Evolutionary conservation across 176 grass and related monocot genomes (phyloP).

Genomic region (Paspalum vaginatum): DNA sequence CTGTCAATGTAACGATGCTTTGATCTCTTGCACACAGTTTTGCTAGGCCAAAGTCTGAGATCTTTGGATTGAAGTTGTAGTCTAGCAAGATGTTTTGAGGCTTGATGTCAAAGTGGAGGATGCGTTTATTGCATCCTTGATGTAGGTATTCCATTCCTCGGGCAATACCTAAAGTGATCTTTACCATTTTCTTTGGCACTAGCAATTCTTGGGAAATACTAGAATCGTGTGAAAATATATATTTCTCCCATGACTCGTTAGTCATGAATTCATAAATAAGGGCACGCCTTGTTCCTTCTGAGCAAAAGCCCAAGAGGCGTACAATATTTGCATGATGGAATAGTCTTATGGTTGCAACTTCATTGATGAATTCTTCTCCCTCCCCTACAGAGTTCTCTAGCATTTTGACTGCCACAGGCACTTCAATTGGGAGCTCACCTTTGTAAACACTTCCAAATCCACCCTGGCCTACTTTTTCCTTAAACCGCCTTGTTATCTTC

Average conservation of each 20-base stretch:
- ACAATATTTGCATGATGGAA: slow-evolving; percentile 65
- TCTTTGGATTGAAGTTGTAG: slow-evolving; percentile 55
- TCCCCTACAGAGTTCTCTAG: slow-evolving; percentile 39
- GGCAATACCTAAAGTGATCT: slow-evolving; percentile 49
- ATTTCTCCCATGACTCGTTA: slow-evolving; percentile 55
- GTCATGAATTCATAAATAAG: slow-evolving; percentile 61
- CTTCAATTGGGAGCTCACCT: slow-evolving; percentile 49
- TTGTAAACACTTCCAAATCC: slow-evolving; percentile 67
- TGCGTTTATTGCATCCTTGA: slow-evolving; percentile 58
- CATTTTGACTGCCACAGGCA: slow-evolving; percentile 63
- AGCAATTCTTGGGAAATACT: neutral
- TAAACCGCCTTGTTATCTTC: slow-evolving; percentile 62
- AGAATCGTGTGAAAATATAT: slow-evolving; percentile 26
- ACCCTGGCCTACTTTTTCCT: slow-evolving; percentile 53
- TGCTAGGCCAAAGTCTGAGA: slow-evolving; percentile 65
- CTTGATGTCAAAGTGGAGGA: slow-evolving; percentile 70
- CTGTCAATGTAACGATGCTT: slow-evolving; percentile 43
- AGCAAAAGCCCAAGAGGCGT: slow-evolving; percentile 52
- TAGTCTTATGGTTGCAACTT: slow-evolving; percentile 61
- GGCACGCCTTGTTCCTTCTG: slow-evolving; percentile 34
- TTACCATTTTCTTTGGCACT: slow-evolving; percentile 34
- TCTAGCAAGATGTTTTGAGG: slow-evolving; percentile 64
- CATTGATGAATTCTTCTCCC: slow-evolving; percentile 71
- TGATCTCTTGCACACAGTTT: slow-evolving; percentile 57
- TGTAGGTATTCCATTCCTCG: slow-evolving; percentile 66